A percentile compares a stretch with the other conserved stretches of the same genome.
phyloP scores from a whole-genome alignment of 176 grass and related monocot species.

The Cenchrus americanus region DNA sequence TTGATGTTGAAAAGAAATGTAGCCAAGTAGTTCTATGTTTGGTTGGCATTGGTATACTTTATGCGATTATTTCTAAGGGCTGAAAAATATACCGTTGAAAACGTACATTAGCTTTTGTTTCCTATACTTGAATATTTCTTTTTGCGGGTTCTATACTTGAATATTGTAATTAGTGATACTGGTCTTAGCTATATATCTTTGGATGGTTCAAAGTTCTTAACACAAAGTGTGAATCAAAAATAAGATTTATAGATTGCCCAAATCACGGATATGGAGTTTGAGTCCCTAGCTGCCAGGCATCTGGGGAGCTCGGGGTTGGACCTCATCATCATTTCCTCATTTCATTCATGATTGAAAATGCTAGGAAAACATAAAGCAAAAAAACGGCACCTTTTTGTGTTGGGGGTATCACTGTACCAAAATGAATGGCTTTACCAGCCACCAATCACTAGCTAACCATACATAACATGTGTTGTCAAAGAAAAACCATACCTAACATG shows the following conservation, averaged over 20 bases:
- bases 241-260: neutral
- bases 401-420: conserved; percentile 5
- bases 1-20: neutral
- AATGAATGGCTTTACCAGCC: neutral
- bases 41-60: neutral
- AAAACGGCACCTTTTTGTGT: neutral
- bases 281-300: neutral
- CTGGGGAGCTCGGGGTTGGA: too few species aligned
- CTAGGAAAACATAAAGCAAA: neutral
- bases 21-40: neutral
- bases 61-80: neutral
- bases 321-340: neutral
- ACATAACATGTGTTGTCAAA: neutral
- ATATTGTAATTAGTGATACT: neutral
- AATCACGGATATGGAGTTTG: neutral
- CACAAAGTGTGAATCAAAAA: neutral
- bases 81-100: neutral
- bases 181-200: neutral
- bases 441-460: neutral
- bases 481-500: neutral
- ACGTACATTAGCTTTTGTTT: neutral
- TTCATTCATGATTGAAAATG: conserved; percentile 5
- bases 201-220: neutral
- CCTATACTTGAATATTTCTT: neutral
- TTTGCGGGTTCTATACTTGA: neutral